phyloP scores from a whole-genome alignment of 2,329 filamentous ascomycete genomes.

The Biscogniauxia sp. region DNA sequence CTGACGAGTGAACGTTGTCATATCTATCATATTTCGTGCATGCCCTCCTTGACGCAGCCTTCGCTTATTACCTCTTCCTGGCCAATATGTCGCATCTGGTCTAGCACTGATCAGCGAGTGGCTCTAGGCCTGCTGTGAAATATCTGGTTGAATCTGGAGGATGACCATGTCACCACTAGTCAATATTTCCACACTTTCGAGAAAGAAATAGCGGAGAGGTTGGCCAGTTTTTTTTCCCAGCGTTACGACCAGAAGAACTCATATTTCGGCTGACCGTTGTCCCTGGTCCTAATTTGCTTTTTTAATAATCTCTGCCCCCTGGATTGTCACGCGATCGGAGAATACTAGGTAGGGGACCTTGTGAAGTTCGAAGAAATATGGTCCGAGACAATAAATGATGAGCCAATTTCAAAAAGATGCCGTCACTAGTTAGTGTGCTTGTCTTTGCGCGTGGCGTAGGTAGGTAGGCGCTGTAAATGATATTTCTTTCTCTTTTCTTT shows the following conservation, averaged over 20 bases:
- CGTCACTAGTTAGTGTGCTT: constrained; percentile 7
- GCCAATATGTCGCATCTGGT: constrained; percentile 21
- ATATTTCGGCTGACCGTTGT: constrained; percentile 19
- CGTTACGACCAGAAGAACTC: constrained; percentile 12
- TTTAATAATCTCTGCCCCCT: constrained; percentile 21
- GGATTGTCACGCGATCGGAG: constrained; percentile 17
- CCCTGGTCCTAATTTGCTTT: constrained; percentile 27
- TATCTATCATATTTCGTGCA: constrained; percentile 9
- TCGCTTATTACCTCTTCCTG: constrained; percentile 10
- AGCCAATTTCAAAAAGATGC: constrained; percentile 16
- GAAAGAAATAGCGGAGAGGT: constrained; percentile 11
- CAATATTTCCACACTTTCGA: constrained; percentile 6
- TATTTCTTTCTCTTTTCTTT: neutral
- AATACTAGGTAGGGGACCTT: constrained; percentile 13
- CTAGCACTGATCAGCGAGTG: neutral
- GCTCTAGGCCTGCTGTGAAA: neutral
- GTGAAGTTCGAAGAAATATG: constrained; percentile 20
- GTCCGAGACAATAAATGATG: constrained; percentile 23
- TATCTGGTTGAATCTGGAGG: constrained; percentile 2
- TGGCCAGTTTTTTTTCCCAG: neutral
- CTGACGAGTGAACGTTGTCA: constrained; percentile 6
- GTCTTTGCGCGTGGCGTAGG: neutral
- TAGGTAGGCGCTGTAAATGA: neutral
- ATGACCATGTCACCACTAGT: constrained; percentile 16
- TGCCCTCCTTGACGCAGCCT: neutral